Percentiles rank a stretch among this genome's conserved stretches.
These are phyloP conservation scores for Pyrenochaeta sp. DNA, from an alignment of 2,329 filamentous ascomycete species.

Conservation along the genomic window DNA sequence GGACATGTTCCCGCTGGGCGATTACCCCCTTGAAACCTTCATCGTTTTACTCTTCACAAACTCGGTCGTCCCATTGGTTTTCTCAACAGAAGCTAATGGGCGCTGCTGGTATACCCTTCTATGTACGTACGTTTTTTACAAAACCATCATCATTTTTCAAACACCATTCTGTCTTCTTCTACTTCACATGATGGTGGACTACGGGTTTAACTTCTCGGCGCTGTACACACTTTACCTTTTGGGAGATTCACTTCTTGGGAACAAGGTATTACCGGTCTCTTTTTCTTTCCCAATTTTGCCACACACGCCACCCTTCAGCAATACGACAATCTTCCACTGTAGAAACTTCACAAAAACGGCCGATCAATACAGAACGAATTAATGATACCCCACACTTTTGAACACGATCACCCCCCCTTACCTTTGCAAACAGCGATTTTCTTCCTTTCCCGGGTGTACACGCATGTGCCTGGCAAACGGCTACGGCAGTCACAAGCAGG, in stretches of 20 bases:
- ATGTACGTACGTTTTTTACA: slow-evolving; percentile 42
- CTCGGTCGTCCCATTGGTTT: slow-evolving; percentile 11
- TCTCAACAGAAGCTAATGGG: slow-evolving; percentile 22
- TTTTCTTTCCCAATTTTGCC: not conserved
- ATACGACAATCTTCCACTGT: slow-evolving; percentile 18
- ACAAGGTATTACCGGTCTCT: not conserved
- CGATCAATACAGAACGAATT: slow-evolving; percentile 26
- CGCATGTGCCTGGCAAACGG: not conserved
- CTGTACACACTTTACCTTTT: slow-evolving; percentile 13
- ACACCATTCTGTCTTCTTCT: not conserved
- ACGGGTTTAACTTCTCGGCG: not conserved
- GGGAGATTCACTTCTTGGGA: slow-evolving; percentile 1
- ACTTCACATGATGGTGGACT: slow-evolving; percentile 6
- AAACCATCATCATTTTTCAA: slow-evolving; percentile 8
- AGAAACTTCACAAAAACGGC: slow-evolving; percentile 20
- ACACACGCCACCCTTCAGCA: not conserved
- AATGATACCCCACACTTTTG: slow-evolving; percentile 26
- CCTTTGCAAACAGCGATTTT: not conserved
- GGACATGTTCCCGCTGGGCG: slow-evolving; percentile 6
- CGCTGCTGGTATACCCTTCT: slow-evolving; percentile 45
- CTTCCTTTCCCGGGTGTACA: not conserved
- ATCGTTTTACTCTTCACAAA: slow-evolving; percentile 1
- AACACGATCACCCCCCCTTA: slow-evolving; percentile 4
- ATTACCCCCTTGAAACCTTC: slow-evolving; percentile 1
- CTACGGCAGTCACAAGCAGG: not conserved